Base-by-base conservation (phyloP, 164 flowering plant species). In the Nymphaea colorata region DNA sequence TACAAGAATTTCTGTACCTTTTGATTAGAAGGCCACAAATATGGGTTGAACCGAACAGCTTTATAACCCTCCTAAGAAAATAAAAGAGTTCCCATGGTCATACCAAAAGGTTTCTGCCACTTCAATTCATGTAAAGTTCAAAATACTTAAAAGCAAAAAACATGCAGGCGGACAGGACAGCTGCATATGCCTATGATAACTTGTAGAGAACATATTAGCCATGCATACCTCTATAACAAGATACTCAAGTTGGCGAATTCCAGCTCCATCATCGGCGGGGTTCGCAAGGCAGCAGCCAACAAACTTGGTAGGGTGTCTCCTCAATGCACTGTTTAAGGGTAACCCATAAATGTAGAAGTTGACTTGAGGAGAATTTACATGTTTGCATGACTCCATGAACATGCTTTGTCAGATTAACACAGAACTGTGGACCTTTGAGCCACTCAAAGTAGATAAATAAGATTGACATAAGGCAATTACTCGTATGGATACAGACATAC, bases 281-380 rank as follows among this genome's bases (percentile, higher is more conserved):
- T 93, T 88, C 62, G 98, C 96, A 75, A 93, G 97, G 77, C 94
- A 91, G 72, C 98, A 93, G 10, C 97, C 98, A 59, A 84, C 81
- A 69, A 93, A 93, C 76, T 89, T 93, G 71, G 88, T 75, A 11
- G 96, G 97, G 70, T 87, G 78, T 73, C 77, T 85, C 82, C 79
- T 85, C 81, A 93, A 67, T 62, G 84, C 91, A 76, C 97, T 91
- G 82, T 64, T 55, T 66, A 76, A 47, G 57, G 57, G 8, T 51
- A 51, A 4, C 15, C 8, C 12, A 51, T 51, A 51, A 51, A 3
- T 51, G 57, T 51, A 7, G 57, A 10, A 51, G 57, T 51, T 51
- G 57, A 8, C 57, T 51, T 15, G 14, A 51, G 12, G 57, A 51
- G 14, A 51, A 51, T 51, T 51, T 51, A 51, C 57, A 51, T 15